These are phyloP conservation scores for Lipomyces spencermartinsiae DNA, from an alignment of 805 yeast genomes.

Conservation along the genomic window DNA sequence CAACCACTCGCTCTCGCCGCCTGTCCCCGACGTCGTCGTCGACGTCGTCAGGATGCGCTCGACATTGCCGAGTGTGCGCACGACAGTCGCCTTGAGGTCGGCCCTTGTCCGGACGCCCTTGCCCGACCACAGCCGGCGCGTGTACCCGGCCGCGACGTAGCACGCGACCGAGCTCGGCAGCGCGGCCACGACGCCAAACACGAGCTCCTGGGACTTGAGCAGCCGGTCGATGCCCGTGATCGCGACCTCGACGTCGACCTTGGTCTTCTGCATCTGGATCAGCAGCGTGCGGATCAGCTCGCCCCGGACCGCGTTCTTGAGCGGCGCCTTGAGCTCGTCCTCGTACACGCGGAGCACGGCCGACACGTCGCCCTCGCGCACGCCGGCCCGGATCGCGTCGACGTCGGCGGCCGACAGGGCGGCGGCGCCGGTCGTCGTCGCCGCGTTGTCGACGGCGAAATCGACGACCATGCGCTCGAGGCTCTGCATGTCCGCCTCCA, in stretches of 20 bases:
- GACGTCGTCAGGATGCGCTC: conserved; percentile 57
- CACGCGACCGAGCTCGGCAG: conserved; percentile 70
- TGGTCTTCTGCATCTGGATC: conserved; percentile 94
- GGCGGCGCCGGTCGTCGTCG: background rate
- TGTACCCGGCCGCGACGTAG: conserved; percentile 30
- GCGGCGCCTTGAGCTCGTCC: conserved; percentile 70
- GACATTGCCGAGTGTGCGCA: conserved; percentile 60
- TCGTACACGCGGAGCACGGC: conserved; percentile 83
- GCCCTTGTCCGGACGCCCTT: conserved; percentile 43
- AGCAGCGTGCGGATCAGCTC: conserved; percentile 75
- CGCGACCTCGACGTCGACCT: conserved; percentile 93
- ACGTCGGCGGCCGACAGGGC: conserved; percentile 31
- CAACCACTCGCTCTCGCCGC: conserved; percentile 29
- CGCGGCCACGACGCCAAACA: conserved; percentile 90
- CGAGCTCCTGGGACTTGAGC: conserved; percentile 87
- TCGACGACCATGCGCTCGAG: conserved; percentile 88
- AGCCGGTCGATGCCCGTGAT: conserved; percentile 88
- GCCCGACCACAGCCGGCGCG: conserved; percentile 43
- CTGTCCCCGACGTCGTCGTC: conserved; percentile 37
- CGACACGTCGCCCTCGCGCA: conserved; percentile 78
- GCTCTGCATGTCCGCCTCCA: conserved; percentile 77
- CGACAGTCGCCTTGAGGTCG: conserved; percentile 44
- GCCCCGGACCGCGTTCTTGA: conserved; percentile 69
- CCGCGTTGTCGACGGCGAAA: conserved; percentile 54
- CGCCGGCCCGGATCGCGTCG: conserved; percentile 53